phyloP scores from a whole-genome alignment of 345 rosid genomes.

The Conringia planisiliqua region DNA sequence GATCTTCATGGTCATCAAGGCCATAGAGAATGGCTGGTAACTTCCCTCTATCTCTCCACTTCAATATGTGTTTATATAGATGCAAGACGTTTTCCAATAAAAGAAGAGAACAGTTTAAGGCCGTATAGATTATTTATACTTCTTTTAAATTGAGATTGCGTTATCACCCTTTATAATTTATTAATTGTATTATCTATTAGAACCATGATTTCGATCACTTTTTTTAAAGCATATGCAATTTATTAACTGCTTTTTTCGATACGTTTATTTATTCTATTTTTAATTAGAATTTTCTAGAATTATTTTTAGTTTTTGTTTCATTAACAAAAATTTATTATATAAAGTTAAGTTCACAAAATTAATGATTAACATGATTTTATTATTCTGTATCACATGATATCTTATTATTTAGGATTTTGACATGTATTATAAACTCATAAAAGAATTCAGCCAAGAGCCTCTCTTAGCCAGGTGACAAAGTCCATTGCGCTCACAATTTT shows the following conservation, averaged over 20 bases:
- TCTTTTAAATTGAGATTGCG: neutral
- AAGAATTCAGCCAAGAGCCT: neutral
- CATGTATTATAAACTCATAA: too few relatives aligned
- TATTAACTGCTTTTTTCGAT: neutral
- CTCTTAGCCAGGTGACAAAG: neutral
- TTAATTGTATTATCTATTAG: neutral
- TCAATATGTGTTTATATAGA: neutral
- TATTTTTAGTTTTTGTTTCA: neutral
- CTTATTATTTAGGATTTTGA: too few relatives aligned
- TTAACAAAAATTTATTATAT: too few relatives aligned
- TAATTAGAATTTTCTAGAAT: neutral
- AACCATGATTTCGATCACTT: neutral
- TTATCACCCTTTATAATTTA: neutral
- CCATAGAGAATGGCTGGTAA: slow-evolving; percentile 85
- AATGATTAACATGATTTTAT: too few relatives aligned
- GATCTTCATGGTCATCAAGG: slow-evolving; percentile 73
- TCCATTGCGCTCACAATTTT: neutral
- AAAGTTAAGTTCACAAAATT: too few relatives aligned
- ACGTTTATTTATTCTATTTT: neutral
- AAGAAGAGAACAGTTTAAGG: neutral
- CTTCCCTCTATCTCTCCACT: neutral
- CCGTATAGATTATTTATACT: neutral
- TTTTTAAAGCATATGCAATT: neutral
- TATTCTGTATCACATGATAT: too few relatives aligned
- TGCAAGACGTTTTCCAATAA: neutral